Evolutionary conservation across 306 rosid genomes (phyloP).

Genomic region (Lupinus albus): DNA sequence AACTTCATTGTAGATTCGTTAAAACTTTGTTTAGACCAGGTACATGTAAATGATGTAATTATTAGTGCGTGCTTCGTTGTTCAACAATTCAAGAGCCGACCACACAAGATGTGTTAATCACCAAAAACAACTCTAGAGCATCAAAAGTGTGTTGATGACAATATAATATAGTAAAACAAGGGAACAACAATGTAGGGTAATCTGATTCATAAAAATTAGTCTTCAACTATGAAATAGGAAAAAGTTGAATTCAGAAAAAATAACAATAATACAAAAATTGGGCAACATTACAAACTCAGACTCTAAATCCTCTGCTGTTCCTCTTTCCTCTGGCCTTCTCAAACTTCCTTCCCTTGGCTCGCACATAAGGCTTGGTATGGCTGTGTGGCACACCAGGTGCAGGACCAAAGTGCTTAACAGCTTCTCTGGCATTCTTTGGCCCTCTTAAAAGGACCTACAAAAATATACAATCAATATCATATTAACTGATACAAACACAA

Average conservation of each 20-base stretch:
- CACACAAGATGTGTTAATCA: not conserved
- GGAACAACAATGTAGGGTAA: not conserved
- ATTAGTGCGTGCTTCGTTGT: too few relatives aligned
- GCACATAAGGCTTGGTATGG: conserved; percentile 75
- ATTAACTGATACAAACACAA: not conserved
- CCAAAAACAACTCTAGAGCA: not conserved
- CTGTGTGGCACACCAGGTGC: conserved; percentile 95
- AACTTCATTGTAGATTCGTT: too few relatives aligned
- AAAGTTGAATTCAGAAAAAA: conserved; percentile 1
- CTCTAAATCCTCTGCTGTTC: conserved; percentile 73
- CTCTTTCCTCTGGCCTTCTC: conserved; percentile 83
- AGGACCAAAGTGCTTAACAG: conserved; percentile 84
- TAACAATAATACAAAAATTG: not conserved
- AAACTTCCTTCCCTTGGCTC: conserved; percentile 75
- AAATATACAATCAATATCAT: not conserved
- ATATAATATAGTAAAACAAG: not conserved
- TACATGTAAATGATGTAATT: too few relatives aligned
- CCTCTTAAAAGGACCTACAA: conserved; percentile 77
- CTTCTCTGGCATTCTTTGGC: conserved; percentile 76
- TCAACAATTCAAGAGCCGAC: too few relatives aligned
- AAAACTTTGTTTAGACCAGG: too few relatives aligned
- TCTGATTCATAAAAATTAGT: conserved; percentile 25
- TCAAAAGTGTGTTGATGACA: not conserved
- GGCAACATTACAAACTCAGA: conserved; percentile 37
- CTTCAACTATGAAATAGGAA: conserved; percentile 8